Evolutionary conservation across 2,329 filamentous ascomycete genomes (phyloP), one percentile per base, ranked within the genome.

Genomic region (Trichoderma pleuroti): DNA sequence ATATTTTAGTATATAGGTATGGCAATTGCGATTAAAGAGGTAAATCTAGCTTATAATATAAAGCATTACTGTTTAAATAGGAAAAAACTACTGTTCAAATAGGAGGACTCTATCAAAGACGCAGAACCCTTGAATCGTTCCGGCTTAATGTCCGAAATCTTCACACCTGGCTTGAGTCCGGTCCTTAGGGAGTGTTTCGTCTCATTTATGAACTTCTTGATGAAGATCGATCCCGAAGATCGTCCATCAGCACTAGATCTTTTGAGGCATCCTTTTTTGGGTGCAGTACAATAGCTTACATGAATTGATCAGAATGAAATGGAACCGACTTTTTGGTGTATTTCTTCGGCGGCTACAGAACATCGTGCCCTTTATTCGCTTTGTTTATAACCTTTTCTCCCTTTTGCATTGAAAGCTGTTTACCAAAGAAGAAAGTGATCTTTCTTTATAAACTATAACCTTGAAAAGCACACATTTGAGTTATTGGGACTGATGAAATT

Each of bases 161-260:
- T 59, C n/a, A 30, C 34, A 18, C 8, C n/a, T 59, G 54, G 54
- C 6, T n/a, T 59, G 5, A 4, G 18, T 1, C 52, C 7, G 36
- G 18, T 2, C 14, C 34, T 21, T 28, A 68, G 24, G 4, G 28
- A 60, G 14, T 1, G 5, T 52, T 61, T 59, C 18, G 54, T 60
- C 3, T 68, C 65, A 26, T 68, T 60, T 18, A 26, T 68, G 9
- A 34, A 68, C 5, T 14, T 34, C 12, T n/a, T 68, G 4, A 68
- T 68, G 65, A 68, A 34, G 30, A 60, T 68, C 16, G n/a, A 68
- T 52, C 65, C 65, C 1, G 11, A 42, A n/a, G 54, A 68, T 54
- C 65, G 65, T 34, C 21, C 30, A 18, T 34, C 39, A 18, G 39
- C 36, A 14, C 14, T 34, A 28, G 65, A 68, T 28, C 34, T 68